Conservation (phyloP, 495 filamentous ascomycete species). For the Tuber melanosporum region DNA sequence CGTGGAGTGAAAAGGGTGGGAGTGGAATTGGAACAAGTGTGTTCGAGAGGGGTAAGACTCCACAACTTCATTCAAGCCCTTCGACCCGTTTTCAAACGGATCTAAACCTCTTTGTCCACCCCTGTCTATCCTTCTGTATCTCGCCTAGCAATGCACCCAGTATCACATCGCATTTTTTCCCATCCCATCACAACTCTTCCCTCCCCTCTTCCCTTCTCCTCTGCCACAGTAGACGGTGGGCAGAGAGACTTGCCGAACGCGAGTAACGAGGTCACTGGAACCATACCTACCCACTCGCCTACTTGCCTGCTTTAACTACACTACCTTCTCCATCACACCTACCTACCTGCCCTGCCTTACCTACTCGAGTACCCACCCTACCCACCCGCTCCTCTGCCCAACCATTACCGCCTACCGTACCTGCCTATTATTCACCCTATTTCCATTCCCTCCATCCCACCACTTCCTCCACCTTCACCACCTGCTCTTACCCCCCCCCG, state of each 20-base stretch:
- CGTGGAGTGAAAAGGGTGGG: neutral
- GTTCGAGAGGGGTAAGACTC: neutral
- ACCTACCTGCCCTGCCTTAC: neutral
- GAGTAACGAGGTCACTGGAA: neutral
- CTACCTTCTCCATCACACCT: neutral
- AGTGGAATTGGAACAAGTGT: neutral
- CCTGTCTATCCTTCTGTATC: neutral
- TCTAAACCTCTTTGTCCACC: neutral
- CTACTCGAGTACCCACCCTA: neutral
- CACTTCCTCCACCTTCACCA: neutral
- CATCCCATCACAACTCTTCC: neutral
- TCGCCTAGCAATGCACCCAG: neutral
- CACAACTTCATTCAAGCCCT: neutral
- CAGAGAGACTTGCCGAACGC: neutral
- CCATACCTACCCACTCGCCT: neutral
- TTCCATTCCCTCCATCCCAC: slow-evolving; percentile 3
- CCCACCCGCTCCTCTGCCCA: neutral
- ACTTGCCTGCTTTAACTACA: neutral
- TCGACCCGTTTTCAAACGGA: neutral
- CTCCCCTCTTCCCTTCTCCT: neutral
- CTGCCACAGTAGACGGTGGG: neutral
- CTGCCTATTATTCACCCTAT: neutral
- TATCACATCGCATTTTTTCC: slow-evolving; percentile 4
- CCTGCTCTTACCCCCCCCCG: neutral
- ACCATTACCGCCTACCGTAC: neutral